Percentiles rank a stretch among this genome's conserved stretches.
Conservation (phyloP, 306 rosid species). For the Hippophae gyantsensis region DNA sequence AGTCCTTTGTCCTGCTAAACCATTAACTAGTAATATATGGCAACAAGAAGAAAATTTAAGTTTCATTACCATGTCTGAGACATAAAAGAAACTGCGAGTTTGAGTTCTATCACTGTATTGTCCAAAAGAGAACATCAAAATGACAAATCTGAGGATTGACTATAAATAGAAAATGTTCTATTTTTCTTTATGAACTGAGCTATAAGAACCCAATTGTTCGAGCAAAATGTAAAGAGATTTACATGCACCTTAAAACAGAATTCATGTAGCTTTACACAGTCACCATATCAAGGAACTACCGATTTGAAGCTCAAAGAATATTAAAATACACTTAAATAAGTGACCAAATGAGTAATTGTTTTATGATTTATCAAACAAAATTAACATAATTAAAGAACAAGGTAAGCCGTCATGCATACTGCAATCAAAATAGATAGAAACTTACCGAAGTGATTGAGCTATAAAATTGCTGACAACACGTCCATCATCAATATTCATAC, state of each 20-base stretch:
- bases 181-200: slow-evolving; percentile 6
- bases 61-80: slow-evolving; percentile 57
- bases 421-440: slow-evolving; percentile 7
- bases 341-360: background rate
- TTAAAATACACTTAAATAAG: background rate
- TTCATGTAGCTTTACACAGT: background rate
- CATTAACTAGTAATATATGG: background rate
- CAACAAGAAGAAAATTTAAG: background rate
- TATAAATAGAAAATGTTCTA: background rate
- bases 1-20: slow-evolving; percentile 2
- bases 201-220: slow-evolving; percentile 1
- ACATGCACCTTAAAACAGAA: slow-evolving; percentile 1
- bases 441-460: slow-evolving; percentile 93
- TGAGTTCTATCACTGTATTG: slow-evolving; percentile 67
- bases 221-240: slow-evolving; percentile 3
- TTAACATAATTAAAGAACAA: background rate
- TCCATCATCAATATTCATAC: slow-evolving; percentile 97
- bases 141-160: background rate
- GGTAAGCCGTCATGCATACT: background rate
- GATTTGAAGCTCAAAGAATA: background rate
- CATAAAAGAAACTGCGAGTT: slow-evolving; percentile 81
- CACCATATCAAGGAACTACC: slow-evolving; percentile 1
- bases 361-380: background rate
- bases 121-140: slow-evolving; percentile 14
- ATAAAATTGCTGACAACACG: slow-evolving; percentile 98